Conservation (phyloP, 2,329 filamentous ascomycete species). For the Sporothrix mexicana region DNA sequence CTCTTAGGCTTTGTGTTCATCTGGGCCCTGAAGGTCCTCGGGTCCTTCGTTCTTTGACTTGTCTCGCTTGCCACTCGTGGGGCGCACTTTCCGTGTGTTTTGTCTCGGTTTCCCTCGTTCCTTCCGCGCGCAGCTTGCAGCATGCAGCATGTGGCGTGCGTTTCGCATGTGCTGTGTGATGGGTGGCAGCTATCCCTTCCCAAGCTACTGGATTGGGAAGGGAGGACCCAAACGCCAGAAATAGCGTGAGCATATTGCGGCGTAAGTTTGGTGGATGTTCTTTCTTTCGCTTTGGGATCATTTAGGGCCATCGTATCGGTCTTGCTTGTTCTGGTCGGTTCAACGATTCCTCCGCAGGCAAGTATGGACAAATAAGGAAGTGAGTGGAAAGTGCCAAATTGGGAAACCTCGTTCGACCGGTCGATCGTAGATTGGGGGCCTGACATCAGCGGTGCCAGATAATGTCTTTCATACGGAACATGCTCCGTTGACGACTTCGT, state of each 20-base stretch:
- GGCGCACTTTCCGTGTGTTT: background rate
- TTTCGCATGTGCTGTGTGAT: constrained; percentile 2
- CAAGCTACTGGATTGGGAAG: constrained; percentile 24
- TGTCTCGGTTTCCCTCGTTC: constrained; percentile 7
- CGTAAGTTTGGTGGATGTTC: too few species aligned
- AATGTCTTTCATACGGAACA: constrained; percentile 1
- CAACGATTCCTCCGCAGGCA: constrained; percentile 15
- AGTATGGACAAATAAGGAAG: background rate
- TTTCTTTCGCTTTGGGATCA: background rate
- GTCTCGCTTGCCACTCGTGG: background rate
- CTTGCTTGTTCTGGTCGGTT: background rate
- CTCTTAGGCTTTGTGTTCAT: background rate
- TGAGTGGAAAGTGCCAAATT: background rate
- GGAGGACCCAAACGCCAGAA: constrained; percentile 5
- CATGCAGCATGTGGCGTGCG: background rate
- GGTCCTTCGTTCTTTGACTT: background rate
- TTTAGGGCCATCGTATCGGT: too few species aligned
- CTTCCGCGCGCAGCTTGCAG: constrained; percentile 8
- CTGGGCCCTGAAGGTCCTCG: background rate
- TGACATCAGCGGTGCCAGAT: constrained; percentile 3
- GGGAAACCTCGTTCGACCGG: background rate
- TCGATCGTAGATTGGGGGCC: constrained; percentile 7
- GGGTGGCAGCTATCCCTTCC: constrained; percentile 19
- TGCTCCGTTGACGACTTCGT: background rate
- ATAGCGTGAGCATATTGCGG: background rate